Conservation (phyloP, 495 filamentous ascomycete species). For the Ascobolus immersus region DNA sequence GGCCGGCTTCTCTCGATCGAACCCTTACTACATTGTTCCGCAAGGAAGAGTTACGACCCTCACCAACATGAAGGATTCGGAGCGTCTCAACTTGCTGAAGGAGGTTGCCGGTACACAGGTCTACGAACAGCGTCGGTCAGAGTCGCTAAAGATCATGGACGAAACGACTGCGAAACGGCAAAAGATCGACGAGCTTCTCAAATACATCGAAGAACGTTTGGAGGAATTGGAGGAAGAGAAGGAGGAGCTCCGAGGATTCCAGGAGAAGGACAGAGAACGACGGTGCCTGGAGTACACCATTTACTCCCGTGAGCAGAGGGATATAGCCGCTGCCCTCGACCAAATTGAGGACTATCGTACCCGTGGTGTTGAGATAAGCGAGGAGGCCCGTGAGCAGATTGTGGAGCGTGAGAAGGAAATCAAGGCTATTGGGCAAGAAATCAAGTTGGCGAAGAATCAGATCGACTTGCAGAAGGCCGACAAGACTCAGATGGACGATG, state of each 20-base stretch:
- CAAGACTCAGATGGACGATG: constrained; percentile 65
- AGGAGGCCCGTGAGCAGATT: constrained; percentile 54
- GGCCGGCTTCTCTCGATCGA: constrained; percentile 86
- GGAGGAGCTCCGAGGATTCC: constrained; percentile 71
- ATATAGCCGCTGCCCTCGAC: constrained; percentile 48
- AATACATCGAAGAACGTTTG: constrained; percentile 74
- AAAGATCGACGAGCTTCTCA: constrained; percentile 80
- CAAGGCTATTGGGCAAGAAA: constrained; percentile 45
- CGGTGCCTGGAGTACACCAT: constrained; percentile 86
- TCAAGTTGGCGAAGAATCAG: constrained; percentile 51
- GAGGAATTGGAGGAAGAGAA: constrained; percentile 88
- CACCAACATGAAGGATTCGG: constrained; percentile 94
- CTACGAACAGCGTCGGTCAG: constrained; percentile 71
- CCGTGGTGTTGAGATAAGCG: constrained; percentile 55
- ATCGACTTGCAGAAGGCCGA: constrained; percentile 75
- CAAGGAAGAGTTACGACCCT: constrained; percentile 87
- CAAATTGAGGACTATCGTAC: constrained; percentile 60
- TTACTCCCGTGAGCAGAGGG: constrained; percentile 64
- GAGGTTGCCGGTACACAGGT: constrained; percentile 94
- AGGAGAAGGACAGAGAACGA: constrained; percentile 83
- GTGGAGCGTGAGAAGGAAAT: constrained; percentile 60
- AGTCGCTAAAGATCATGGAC: constrained; percentile 87
- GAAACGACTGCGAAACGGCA: constrained; percentile 82
- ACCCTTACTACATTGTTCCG: constrained; percentile 97
- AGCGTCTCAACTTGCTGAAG: constrained; percentile 70